Base-by-base conservation (phyloP, 2,329 filamentous ascomycete species). In the Aaosphaeria arxii region DNA sequence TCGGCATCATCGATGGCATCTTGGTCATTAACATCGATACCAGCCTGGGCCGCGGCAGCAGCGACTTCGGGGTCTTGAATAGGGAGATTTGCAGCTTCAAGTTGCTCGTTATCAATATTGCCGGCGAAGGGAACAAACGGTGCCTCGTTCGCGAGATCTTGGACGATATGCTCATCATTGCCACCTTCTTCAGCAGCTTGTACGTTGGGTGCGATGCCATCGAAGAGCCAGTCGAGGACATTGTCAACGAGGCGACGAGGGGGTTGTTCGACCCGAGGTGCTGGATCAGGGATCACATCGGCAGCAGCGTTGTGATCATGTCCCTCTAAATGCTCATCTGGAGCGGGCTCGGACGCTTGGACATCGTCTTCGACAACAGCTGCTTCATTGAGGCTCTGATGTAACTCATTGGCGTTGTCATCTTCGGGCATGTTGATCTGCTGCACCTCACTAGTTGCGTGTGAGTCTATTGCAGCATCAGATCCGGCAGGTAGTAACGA, bases 1-100 rank as follows among this genome's bases (percentile, higher is more conserved):
- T 99, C 94, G 7, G 88, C 88, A 57, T 96, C 74, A 51, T 91
- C 88, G 39, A 90, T 80, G 7, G 85, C 87, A 57, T 89, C 86
- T 46, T 83, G 80, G 46, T 85, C 82, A 41, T 84, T 82, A 9
- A 74, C 62, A 59, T 96, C 89, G 33, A 92, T 74, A 6, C 81
- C 87, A 11, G 82, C 84, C 43, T 81, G 83, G 17, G 79, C 80
- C n/a, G 82, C 85, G 40, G 81, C 86, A 45, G 83, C 83, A 24
- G 82, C 75, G 1, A 82, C 81, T 49, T 86, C 84, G 11, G 74
- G 79, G 47, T 83, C 80, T 38, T 74, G 75, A 17, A 57, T 56
- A 9, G 56, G 61, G 24, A 55, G 48, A 24, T 65, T 58, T 6
- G 46, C 64, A 6, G 57, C 56, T 30, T 63, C 61, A 32, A 56